phyloP scores from a whole-genome alignment of 768 basidiomycete species.

The Termitomyces titanicus region DNA sequence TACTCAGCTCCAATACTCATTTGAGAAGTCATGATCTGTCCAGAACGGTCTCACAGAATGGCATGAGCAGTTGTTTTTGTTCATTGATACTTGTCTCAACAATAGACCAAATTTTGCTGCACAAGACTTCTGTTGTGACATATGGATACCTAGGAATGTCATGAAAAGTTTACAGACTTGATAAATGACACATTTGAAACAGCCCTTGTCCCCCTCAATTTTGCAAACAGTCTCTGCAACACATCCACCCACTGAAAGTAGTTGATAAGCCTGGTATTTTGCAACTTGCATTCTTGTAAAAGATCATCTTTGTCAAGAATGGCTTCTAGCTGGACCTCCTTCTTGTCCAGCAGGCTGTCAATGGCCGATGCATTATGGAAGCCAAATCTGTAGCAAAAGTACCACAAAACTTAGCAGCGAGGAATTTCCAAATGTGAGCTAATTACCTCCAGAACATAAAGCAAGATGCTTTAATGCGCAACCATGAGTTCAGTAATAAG shows the following conservation, averaged over 20 bases:
- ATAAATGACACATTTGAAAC: conserved; percentile 67
- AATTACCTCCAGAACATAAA: conserved; percentile 54
- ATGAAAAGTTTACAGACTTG: not conserved
- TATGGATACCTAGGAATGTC: conserved; percentile 71
- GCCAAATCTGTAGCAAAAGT: conserved; percentile 67
- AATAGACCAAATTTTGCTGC: conserved; percentile 94
- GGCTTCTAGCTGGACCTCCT: conserved; percentile 84
- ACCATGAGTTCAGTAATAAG: conserved; percentile 12
- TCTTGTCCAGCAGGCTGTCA: conserved; percentile 87
- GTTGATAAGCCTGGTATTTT: conserved; percentile 86
- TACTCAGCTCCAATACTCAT: too few relatives aligned
- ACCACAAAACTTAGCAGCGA: conserved; percentile 25
- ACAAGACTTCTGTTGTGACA: conserved; percentile 91
- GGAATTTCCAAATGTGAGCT: conserved; percentile 23
- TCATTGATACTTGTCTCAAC: conserved; percentile 83
- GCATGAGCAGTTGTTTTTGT: conserved; percentile 66
- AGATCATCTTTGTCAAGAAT: conserved; percentile 93
- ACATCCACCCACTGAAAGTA: conserved; percentile 84
- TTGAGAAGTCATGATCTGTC: too few relatives aligned
- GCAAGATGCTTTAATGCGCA: conserved; percentile 9
- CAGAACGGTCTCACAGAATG: conserved; percentile 91
- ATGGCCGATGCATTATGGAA: conserved; percentile 87
- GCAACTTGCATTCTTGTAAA: conserved; percentile 91
- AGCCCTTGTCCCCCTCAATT: conserved; percentile 73
- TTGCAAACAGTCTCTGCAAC: conserved; percentile 72